These are phyloP conservation scores for Annulohypoxylon truncatum DNA, from an alignment of 2,329 filamentous ascomycete genomes.

Conservation along the genomic window DNA sequence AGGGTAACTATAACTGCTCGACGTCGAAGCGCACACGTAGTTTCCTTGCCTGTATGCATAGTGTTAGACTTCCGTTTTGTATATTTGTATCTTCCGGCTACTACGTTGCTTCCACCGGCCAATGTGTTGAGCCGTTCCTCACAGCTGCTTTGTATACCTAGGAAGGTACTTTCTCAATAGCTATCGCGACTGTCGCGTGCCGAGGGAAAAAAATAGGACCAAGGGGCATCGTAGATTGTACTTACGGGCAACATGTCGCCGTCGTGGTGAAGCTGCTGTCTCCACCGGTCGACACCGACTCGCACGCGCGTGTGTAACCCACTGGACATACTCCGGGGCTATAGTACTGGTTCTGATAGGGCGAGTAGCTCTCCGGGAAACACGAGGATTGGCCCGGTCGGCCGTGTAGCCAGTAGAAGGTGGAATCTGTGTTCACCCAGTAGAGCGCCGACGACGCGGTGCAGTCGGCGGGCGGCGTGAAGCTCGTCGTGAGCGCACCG, in stretches of 20 bases:
- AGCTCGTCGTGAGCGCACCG: conserved; percentile 31
- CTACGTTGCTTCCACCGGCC: not conserved
- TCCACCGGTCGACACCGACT: conserved; percentile 2
- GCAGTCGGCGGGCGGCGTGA: conserved; percentile 32
- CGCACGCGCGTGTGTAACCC: conserved; percentile 33
- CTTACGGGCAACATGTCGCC: conserved; percentile 38
- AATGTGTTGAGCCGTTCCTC: too few species aligned
- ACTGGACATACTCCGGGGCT: conserved; percentile 29
- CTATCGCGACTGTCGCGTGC: not conserved
- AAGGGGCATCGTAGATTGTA: not conserved
- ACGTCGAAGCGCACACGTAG: conserved; percentile 32
- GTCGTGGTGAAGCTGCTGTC: not conserved
- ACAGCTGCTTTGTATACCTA: not conserved
- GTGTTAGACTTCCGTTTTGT: conserved; percentile 14
- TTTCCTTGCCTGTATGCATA: conserved; percentile 24
- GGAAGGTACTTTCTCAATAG: not conserved
- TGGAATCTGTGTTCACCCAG: conserved; percentile 30
- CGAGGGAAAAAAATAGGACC: not conserved
- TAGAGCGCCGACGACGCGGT: conserved; percentile 30
- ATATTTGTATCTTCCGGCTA: too few species aligned
- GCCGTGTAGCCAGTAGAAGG: conserved; percentile 37
- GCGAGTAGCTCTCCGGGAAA: conserved; percentile 36
- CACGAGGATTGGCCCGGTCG: conserved; percentile 31
- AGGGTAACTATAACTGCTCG: conserved; percentile 33
- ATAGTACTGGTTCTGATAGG: conserved; percentile 36